phyloP scores from a whole-genome alignment of 2,329 filamentous ascomycete species.

The Drechslerella coelobrocha region DNA sequence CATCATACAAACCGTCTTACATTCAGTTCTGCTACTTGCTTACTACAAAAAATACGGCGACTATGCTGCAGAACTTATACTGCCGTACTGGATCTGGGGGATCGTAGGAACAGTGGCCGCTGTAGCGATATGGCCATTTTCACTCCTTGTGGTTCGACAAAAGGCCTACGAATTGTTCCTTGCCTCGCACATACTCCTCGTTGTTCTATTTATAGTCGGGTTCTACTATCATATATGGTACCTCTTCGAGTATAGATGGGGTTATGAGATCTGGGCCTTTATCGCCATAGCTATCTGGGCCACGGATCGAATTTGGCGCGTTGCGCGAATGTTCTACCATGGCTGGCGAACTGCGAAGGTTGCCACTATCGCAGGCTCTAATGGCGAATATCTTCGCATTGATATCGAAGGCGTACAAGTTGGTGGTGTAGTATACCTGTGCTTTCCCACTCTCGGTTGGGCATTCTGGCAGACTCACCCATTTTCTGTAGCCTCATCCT shows the following conservation, averaged over 20 bases:
- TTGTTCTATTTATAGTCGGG: slow-evolving; percentile 56
- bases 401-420: slow-evolving; percentile 30
- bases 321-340: slow-evolving; percentile 53
- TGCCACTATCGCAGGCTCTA: slow-evolving; percentile 52
- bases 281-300: slow-evolving; percentile 57
- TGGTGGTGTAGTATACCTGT: slow-evolving; percentile 57
- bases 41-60: slow-evolving; percentile 54
- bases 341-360: slow-evolving; percentile 53
- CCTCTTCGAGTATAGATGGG: slow-evolving; percentile 57
- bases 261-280: slow-evolving; percentile 59
- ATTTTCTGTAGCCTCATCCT: slow-evolving; percentile 56
- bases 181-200: slow-evolving; percentile 55
- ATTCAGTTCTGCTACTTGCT: slow-evolving; percentile 56
- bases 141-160: slow-evolving; percentile 54
- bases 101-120: slow-evolving; percentile 56
- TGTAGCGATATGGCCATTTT: slow-evolving; percentile 54
- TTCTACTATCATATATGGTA: slow-evolving; percentile 59
- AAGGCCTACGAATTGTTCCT: slow-evolving; percentile 57
- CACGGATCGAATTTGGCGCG: slow-evolving; percentile 55
- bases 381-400: slow-evolving; percentile 57
- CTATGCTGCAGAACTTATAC: slow-evolving; percentile 53
- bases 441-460: slow-evolving; percentile 58
- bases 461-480: slow-evolving; percentile 59
- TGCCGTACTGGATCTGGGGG: slow-evolving; percentile 58
- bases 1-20: slow-evolving; percentile 55